A percentile compares a stretch with the other conserved stretches of the same genome.
Conservation (phyloP, 2,329 filamentous ascomycete genomes). For the Diaporthe sp. region DNA sequence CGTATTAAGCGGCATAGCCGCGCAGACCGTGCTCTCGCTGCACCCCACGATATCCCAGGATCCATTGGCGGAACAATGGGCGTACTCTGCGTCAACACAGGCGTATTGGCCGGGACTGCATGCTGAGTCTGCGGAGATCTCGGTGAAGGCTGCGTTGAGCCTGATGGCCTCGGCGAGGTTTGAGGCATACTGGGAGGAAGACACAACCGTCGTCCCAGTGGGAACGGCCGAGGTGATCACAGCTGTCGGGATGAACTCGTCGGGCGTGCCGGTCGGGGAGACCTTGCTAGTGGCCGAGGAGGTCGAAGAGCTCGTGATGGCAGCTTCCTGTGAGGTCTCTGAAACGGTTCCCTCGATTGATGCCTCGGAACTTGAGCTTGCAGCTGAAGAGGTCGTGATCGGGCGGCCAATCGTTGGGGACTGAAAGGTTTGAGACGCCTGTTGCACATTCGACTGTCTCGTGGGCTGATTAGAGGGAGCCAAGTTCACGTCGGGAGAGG, state of each 20-base stretch:
- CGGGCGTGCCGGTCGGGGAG: constrained; percentile 54
- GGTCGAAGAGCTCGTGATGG: constrained; percentile 17
- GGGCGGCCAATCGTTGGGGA: constrained; percentile 12
- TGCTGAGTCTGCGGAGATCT: constrained; percentile 59
- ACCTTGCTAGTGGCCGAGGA: constrained; percentile 32
- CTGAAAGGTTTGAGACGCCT: background rate
- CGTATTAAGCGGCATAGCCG: constrained; percentile 67
- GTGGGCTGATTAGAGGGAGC: background rate
- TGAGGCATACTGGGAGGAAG: constrained; percentile 56
- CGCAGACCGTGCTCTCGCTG: constrained; percentile 57
- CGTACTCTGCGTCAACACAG: constrained; percentile 66
- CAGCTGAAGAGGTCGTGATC: constrained; percentile 27
- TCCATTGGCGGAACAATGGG: constrained; percentile 58
- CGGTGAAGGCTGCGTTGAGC: constrained; percentile 64
- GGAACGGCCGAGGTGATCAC: constrained; percentile 48
- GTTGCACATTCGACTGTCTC: background rate
- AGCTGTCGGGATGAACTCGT: constrained; percentile 58
- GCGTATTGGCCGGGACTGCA: constrained; percentile 64
- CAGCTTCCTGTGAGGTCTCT: constrained; percentile 3
- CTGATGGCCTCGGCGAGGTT: constrained; percentile 61
- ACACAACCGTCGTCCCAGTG: constrained; percentile 56
- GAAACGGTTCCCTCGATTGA: background rate
- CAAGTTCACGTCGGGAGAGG: background rate
- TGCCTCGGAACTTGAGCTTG: constrained; percentile 36
- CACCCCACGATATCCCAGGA: constrained; percentile 60